Base-by-base conservation (phyloP, 2,329 filamentous ascomycete genomes). In the Waltergamsia citrina region DNA sequence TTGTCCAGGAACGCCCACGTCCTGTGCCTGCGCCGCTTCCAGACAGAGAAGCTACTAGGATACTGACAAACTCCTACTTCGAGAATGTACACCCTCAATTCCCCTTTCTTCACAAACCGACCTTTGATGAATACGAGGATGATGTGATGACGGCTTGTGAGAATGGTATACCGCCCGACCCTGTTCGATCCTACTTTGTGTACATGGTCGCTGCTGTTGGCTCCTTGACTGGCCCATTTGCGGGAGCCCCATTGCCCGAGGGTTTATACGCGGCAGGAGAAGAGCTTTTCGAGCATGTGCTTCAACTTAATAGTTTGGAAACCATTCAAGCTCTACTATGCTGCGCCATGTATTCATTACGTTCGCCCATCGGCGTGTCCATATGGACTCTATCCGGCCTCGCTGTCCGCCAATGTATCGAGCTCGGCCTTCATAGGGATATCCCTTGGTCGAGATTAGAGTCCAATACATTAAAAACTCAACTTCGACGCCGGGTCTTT, bases 61-160 rank as follows among this genome's bases (percentile, higher is more conserved):
- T 31, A 17, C 34, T 50, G 2, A 46, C 44, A 32, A 35, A 44
- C 24, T 53, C 57, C 4, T 60, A 56, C 35, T 60, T 60, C 35
- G 41, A 52, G 18, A 52, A 56, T 12, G 52, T 60, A 7, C 56
- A 60, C 31, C 42, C 53, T 1, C 54, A 59, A 31, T 60, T 58
- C 31, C 56, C 55, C 0, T 59, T 60, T 33, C 41, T 60, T 2
- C 57, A 60, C 34, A 38, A 46, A 12, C 50, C 49, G 4, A 60
- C 54, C 1, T 55, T 57, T 30, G 34, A 39, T 4, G 9, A 17
- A 2, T 56, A 52, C 54, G 54, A 60, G 29, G 38, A 44, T 11
- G 34, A 42, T 10, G 45, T 51, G 8, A 24, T 46, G 2, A 36
- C 21, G 9, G 37, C 34, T 6, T 32, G 35, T 6, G 28, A 33